phyloP scores from a whole-genome alignment of 164 flowering plant species.

The Kingdonia uniflora region DNA sequence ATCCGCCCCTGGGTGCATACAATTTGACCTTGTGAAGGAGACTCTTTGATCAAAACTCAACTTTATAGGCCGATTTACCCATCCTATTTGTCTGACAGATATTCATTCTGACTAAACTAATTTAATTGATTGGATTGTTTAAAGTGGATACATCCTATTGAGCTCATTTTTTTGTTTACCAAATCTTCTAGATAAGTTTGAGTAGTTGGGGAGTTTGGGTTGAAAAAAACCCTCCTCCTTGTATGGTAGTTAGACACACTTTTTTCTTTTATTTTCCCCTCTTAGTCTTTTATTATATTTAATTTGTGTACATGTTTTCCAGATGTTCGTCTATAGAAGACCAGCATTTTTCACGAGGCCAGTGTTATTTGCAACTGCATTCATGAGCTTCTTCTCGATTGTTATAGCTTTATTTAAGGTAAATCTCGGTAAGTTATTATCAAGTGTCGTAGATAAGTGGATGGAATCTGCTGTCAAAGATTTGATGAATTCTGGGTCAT shows the following conservation, averaged over 20 bases:
- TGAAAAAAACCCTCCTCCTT: not conserved
- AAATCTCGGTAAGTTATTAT: slow-evolving; percentile 8
- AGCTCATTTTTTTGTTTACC: not conserved
- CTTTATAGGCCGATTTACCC: no score
- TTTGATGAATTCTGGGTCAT: no score
- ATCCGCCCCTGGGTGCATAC: no score
- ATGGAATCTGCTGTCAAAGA: no score
- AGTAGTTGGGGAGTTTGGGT: not conserved
- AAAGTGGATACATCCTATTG: not conserved
- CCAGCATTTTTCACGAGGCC: slow-evolving; percentile 65
- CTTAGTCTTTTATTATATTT: slow-evolving; percentile 1
- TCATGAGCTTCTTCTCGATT: slow-evolving; percentile 98
- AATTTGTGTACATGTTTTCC: slow-evolving; percentile 15
- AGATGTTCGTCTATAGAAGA: slow-evolving; percentile 67
- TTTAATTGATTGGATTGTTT: no score
- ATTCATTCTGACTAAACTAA: no score
- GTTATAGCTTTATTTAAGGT: slow-evolving; percentile 98
- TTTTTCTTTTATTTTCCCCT: no score
- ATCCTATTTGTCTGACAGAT: no score
- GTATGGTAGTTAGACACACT: not conserved
- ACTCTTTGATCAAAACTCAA: no score
- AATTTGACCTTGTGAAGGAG: no score
- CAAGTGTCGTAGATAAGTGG: no score
- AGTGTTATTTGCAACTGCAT: slow-evolving; percentile 81
- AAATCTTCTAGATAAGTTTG: not conserved